Conservation (phyloP, 2,329 filamentous ascomycete species). For the Pseudomassariella vexata region DNA sequence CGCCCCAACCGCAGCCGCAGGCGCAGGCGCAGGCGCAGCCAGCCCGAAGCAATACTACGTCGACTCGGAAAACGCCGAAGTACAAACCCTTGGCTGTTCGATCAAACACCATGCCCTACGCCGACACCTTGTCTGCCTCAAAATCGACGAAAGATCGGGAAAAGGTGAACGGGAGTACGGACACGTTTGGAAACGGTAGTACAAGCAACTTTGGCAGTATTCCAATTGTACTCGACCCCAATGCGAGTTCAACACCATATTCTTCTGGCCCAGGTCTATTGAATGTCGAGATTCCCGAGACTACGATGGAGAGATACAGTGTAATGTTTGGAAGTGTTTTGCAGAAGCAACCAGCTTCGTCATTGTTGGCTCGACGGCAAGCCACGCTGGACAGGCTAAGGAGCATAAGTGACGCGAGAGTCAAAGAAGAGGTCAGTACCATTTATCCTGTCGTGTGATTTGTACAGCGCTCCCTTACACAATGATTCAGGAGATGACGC, state of each 20-base stretch:
- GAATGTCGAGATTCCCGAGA: conserved; percentile 72
- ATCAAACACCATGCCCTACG: conserved; percentile 34
- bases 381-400: conserved; percentile 53
- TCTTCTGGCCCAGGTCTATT: conserved; percentile 48
- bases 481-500: conserved; percentile 12
- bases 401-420: conserved; percentile 40
- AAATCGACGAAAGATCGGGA: too few species aligned
- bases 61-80: conserved; percentile 25
- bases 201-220: conserved; percentile 18
- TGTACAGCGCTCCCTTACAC: too few species aligned
- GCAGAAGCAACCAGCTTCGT: conserved; percentile 33
- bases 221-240: conserved; percentile 15
- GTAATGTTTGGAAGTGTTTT: conserved; percentile 85
- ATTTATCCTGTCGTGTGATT: too few species aligned
- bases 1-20: conserved; percentile 12
- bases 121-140: too few species aligned
- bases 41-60: conserved; percentile 30
- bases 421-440: conserved; percentile 31
- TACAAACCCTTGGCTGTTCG: conserved; percentile 38
- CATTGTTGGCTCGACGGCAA: conserved; percentile 51
- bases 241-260: too few species aligned
- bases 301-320: conserved; percentile 83
- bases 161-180: not conserved
- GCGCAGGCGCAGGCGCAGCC: conserved; percentile 14
- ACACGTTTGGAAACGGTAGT: conserved; percentile 7